Base-by-base conservation (phyloP, 805 yeast genomes). In the Kluyveromyces starmeri region DNA sequence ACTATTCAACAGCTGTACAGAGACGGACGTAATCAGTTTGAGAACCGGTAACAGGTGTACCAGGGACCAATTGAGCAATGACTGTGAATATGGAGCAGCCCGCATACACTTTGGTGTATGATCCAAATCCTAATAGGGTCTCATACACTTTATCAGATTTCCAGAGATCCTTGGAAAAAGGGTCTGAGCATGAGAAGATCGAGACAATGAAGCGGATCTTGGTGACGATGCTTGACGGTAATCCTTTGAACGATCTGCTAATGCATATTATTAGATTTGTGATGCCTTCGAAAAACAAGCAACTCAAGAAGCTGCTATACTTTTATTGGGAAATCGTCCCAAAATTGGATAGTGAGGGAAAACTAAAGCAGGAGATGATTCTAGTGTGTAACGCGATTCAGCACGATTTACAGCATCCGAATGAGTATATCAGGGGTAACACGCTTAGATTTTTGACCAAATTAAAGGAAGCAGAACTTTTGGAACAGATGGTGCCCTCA, bases 321-420 rank as follows among this genome's bases (percentile, higher is more conserved):
- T 83, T 85, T 51, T 92, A 92, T 67, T 92, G 97, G 97, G 99
- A 92, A 61, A 84, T 89, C 37, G 94, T 95, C 55, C 94, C 95
- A 37, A 94, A 94, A 62, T 67, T 81, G 45, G 94, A 85, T 48
- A 67, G 70, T 23, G 81, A 81, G 35, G 97, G 97, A 4, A 85
- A 84, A 59, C 73, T 94, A 70, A 84, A 84, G 64, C 97, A 89
- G 59, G 99, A 92, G 65, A 92, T 92, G 97, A 89, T 94, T 61
- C 74, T 92, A 44, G 97, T 89, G 33, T 92, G 97, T 67, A 94
- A 94, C 59, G 96, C 97, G 35, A 85, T 92, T 52, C 94, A 92
- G 61, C 88, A 86, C 60, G 99, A 92, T 58, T 72, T 92, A 49
- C 96, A 88, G 63, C 98, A 94, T 63, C 96, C 98, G 34, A 92